These are phyloP conservation scores for Bretschneidera sinensis DNA, from an alignment of 345 rosid genomes.

Conservation along the genomic window DNA sequence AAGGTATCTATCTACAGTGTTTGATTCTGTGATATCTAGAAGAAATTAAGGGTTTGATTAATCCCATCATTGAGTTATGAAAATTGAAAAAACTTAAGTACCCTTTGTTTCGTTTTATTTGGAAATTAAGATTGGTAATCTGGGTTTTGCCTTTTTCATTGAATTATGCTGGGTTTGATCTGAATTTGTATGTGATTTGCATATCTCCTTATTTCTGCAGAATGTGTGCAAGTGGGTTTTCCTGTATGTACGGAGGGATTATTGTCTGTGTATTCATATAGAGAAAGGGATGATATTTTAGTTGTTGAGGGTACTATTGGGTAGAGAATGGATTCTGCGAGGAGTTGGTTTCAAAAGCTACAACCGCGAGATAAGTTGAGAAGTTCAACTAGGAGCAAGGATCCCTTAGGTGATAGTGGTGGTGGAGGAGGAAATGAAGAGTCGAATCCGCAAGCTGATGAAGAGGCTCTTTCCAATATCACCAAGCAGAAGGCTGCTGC, in stretches of 20 bases:
- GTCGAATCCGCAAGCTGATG: conserved; percentile 18
- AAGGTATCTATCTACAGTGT: background rate
- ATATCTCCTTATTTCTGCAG: background rate
- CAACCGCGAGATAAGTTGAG: conserved; percentile 57
- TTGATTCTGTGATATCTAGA: background rate
- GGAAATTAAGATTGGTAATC: background rate
- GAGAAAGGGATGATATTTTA: background rate
- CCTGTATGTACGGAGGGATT: background rate
- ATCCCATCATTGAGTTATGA: background rate
- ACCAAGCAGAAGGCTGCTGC: conserved; percentile 82
- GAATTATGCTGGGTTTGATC: too few relatives aligned
- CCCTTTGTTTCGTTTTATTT: background rate
- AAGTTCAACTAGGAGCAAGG: conserved; percentile 31
- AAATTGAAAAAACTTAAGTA: background rate
- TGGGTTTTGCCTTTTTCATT: background rate
- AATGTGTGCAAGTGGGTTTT: conserved; percentile 8
- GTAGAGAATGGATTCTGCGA: conserved; percentile 61
- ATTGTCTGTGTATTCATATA: background rate
- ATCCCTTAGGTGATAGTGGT: conserved; percentile 17
- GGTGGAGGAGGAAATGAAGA: conserved; percentile 29
- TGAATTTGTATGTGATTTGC: too few relatives aligned
- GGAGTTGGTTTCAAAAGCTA: conserved; percentile 71
- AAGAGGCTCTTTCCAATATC: conserved; percentile 45
- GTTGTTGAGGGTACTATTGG: background rate
- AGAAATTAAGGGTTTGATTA: background rate